These are phyloP conservation scores for Cryptosporidium tyzzeri DNA, from an alignment of 169 alveolate genomes.

Conservation along the genomic window DNA sequence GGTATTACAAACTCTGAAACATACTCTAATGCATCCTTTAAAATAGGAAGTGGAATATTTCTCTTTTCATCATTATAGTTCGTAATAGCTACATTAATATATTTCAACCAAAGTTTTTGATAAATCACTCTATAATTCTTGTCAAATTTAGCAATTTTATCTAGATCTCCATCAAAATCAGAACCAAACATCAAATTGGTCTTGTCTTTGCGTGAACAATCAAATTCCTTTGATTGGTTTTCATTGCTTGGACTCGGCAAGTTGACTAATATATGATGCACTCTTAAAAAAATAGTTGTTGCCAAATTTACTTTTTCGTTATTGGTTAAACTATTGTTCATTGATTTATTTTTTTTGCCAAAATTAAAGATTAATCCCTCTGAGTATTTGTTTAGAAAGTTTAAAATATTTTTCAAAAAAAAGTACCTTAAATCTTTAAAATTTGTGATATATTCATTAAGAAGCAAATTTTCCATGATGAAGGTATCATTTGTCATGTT, in stretches of 20 bases:
- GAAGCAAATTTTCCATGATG: slow-evolving; percentile 42
- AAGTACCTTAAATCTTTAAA: slow-evolving; percentile 49
- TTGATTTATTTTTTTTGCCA: neutral
- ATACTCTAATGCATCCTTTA: slow-evolving; percentile 31
- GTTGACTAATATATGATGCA: slow-evolving; percentile 25
- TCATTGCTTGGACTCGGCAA: slow-evolving; percentile 23
- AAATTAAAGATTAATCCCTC: neutral
- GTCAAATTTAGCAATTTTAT: slow-evolving; percentile 11
- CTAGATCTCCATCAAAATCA: neutral
- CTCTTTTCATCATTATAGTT: neutral
- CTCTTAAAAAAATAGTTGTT: slow-evolving; percentile 21
- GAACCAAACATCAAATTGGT: neutral
- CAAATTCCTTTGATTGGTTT: neutral
- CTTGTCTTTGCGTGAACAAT: neutral
- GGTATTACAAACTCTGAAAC: slow-evolving; percentile 50
- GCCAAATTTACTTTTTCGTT: neutral
- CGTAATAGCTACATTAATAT: neutral
- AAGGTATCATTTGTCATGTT: slow-evolving; percentile 23
- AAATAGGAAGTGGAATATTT: slow-evolving; percentile 15
- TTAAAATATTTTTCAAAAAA: slow-evolving; percentile 19
- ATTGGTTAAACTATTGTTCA: neutral
- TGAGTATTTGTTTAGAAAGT: slow-evolving; percentile 1
- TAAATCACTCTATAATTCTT: slow-evolving; percentile 25
- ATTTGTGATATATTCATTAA: slow-evolving; percentile 21
- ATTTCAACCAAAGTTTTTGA: slow-evolving; percentile 51